Evolutionary conservation across 148 eudicot genomes (phyloP).

Genomic region (Mesembryanthemum crystallinum): DNA sequence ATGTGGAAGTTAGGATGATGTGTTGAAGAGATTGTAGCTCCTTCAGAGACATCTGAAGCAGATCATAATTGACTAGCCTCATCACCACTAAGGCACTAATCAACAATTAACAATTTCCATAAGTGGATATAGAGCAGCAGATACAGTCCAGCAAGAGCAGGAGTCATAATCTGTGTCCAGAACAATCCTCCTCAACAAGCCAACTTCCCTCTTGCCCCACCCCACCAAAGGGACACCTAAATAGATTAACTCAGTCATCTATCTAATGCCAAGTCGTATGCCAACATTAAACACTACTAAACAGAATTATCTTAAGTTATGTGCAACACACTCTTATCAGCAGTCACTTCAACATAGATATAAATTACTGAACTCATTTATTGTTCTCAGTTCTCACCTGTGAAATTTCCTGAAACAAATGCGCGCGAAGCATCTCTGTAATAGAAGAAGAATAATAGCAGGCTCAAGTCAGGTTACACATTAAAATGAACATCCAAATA

Average conservation of each 20-base stretch:
- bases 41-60: neutral
- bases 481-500: neutral
- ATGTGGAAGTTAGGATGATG: neutral
- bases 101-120: neutral
- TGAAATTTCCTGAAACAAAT: constrained; percentile 90
- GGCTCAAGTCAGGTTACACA: constrained; percentile 10
- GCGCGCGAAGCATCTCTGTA: constrained; percentile 93
- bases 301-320: neutral
- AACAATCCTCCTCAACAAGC: neutral
- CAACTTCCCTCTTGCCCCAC: neutral
- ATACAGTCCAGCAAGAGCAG: neutral
- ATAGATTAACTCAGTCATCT: neutral
- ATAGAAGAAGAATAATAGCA: constrained; percentile 14
- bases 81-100: neutral
- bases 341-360: neutral
- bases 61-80: neutral
- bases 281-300: neutral
- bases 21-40: neutral
- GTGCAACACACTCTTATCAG: neutral
- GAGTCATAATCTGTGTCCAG: neutral
- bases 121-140: neutral
- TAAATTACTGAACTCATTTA: neutral
- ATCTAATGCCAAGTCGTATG: neutral
- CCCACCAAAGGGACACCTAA: neutral
- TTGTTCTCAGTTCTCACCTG: constrained; percentile 43